Percentiles rank a stretch among this genome's conserved stretches.
phyloP scores from a whole-genome alignment of 2,329 filamentous ascomycete genomes.

The Pyrenochaeta sp. region DNA sequence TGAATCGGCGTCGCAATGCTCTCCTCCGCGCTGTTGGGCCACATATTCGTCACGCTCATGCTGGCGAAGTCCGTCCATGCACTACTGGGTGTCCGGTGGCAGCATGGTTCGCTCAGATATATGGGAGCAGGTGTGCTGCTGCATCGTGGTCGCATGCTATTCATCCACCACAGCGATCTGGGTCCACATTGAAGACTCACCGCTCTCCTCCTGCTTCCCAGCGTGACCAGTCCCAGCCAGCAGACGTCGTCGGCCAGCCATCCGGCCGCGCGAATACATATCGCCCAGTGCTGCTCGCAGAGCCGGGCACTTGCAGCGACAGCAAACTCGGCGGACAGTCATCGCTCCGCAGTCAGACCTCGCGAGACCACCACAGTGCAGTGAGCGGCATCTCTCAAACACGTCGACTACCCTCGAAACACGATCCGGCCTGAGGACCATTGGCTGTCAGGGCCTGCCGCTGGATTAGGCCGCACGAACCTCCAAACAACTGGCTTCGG shows the following conservation, averaged over 20 bases:
- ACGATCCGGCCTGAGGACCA: slow-evolving; percentile 30
- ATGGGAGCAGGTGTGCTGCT: slow-evolving; percentile 64
- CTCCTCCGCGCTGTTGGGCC: slow-evolving; percentile 13
- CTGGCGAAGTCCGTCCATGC: slow-evolving; percentile 25
- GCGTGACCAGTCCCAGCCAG: slow-evolving; percentile 40
- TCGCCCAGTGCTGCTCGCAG: slow-evolving; percentile 23
- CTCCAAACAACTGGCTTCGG: slow-evolving; percentile 39
- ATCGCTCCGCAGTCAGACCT: background rate
- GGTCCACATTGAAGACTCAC: slow-evolving; percentile 40
- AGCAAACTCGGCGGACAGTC: slow-evolving; percentile 17
- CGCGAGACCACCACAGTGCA: slow-evolving; percentile 20
- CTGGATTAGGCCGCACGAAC: slow-evolving; percentile 32
- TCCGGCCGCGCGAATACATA: slow-evolving; percentile 29
- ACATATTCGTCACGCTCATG: slow-evolving; percentile 36
- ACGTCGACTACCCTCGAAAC: slow-evolving; percentile 43
- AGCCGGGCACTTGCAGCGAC: slow-evolving; percentile 13
- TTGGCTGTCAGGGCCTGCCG: slow-evolving; percentile 44
- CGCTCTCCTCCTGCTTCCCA: slow-evolving; percentile 39
- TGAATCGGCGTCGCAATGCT: slow-evolving; percentile 25
- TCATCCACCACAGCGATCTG: slow-evolving; percentile 29
- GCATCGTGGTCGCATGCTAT: slow-evolving; percentile 46
- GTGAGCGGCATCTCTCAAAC: slow-evolving; percentile 42
- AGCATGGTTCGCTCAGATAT: slow-evolving; percentile 68
- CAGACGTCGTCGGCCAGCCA: slow-evolving; percentile 29
- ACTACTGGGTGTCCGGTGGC: slow-evolving; percentile 65